These are phyloP conservation scores for Drechslerella dactyloides DNA, from an alignment of 2,329 filamentous ascomycete genomes.

Conservation along the genomic window DNA sequence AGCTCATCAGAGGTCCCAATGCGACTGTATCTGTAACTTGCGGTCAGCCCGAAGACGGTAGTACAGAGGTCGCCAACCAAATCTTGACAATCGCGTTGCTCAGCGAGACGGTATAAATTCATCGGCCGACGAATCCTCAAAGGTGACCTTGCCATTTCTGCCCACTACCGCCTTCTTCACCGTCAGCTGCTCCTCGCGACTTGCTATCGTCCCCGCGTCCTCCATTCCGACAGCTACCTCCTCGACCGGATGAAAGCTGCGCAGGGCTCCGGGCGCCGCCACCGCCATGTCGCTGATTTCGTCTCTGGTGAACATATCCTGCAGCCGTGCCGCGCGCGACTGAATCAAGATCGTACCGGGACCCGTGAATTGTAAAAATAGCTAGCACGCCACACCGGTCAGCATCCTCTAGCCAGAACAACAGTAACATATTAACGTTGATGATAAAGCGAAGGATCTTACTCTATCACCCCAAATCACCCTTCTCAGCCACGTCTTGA, in stretches of 20 bases:
- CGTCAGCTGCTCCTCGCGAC: constrained; percentile 55
- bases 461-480: constrained; percentile 91
- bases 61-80: not conserved
- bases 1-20: too few relatives aligned
- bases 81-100: not conserved
- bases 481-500: constrained; percentile 78
- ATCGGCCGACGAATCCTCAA: constrained; percentile 67
- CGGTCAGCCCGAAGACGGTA: too few relatives aligned
- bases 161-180: constrained; percentile 67
- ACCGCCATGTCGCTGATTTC: constrained; percentile 92
- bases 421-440: not conserved
- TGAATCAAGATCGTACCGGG: constrained; percentile 86
- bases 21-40: too few relatives aligned
- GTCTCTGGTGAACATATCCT: constrained; percentile 75
- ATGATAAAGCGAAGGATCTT: constrained; percentile 53
- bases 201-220: constrained; percentile 56
- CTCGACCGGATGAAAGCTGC: constrained; percentile 62
- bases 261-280: constrained; percentile 73
- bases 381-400: constrained; percentile 57
- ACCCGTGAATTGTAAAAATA: constrained; percentile 89
- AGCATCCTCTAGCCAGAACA: not conserved
- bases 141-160: constrained; percentile 70
- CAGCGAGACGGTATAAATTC: constrained; percentile 60
- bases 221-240: constrained; percentile 53
- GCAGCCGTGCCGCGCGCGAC: constrained; percentile 78